Conservation (phyloP, 2,329 filamentous ascomycete genomes). For the Apiospora malaysiana region DNA sequence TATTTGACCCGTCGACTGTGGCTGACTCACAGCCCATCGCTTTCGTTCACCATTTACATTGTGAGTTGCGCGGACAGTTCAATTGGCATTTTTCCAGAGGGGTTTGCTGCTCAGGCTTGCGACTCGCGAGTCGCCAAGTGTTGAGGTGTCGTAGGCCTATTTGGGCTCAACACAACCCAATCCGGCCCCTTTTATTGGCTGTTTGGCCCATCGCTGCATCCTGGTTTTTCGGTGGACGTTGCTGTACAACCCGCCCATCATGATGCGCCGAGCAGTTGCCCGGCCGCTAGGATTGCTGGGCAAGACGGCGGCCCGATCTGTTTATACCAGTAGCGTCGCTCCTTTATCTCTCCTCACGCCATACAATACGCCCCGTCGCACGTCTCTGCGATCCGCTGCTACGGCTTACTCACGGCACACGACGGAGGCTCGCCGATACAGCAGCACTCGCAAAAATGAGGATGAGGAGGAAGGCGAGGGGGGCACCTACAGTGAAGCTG, state of each 20-base stretch:
- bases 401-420: not conserved
- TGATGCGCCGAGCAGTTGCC: constrained; percentile 8
- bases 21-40: not conserved
- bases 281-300: not conserved
- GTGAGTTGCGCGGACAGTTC: not conserved
- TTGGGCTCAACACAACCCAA: not conserved
- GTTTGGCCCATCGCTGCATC: not conserved
- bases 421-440: not conserved
- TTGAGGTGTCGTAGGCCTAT: not conserved
- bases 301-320: not conserved
- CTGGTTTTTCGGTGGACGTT: not conserved
- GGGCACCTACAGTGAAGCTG: constrained; percentile 54
- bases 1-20: not conserved
- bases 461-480: constrained; percentile 39
- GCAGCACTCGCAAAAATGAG: constrained; percentile 27
- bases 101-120: not conserved
- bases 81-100: not conserved
- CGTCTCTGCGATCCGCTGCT: not conserved
- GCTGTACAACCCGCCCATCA: not conserved
- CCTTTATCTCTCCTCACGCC: not conserved
- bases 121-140: not conserved
- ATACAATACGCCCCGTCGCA: not conserved
- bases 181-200: not conserved
- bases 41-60: not conserved
- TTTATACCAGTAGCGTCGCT: not conserved